Percentiles rank a stretch among this genome's conserved stretches.
These are phyloP conservation scores for Termitomyces sp. DNA, from an alignment of 1,284 basidiomycete species.

Conservation along the genomic window DNA sequence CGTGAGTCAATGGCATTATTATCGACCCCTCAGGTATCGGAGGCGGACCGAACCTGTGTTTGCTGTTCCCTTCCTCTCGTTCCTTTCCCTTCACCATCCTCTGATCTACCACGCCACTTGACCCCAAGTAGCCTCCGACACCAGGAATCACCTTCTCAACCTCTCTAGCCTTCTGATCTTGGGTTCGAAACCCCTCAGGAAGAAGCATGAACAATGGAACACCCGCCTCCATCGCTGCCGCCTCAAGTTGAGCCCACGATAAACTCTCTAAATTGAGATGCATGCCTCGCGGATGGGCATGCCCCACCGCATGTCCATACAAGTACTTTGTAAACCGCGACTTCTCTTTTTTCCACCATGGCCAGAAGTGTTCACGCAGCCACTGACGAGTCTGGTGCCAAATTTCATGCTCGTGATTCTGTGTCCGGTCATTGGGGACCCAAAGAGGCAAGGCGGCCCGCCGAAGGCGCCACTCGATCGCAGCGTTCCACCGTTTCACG, in stretches of 20 bases:
- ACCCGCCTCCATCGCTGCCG: constrained; percentile 59
- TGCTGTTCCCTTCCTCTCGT: neutral
- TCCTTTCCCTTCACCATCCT: constrained; percentile 1
- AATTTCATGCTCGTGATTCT: constrained; percentile 6
- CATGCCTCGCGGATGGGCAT: constrained; percentile 34
- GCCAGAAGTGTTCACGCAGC: constrained; percentile 12
- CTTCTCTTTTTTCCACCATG: constrained; percentile 15
- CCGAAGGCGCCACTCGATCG: constrained; percentile 53
- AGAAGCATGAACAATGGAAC: constrained; percentile 49
- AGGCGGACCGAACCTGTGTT: neutral
- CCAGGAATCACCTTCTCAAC: neutral
- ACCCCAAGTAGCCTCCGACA: neutral
- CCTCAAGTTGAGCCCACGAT: constrained; percentile 44
- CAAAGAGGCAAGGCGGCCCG: constrained; percentile 45
- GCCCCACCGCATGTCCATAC: constrained; percentile 16
- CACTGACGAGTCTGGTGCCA: constrained; percentile 11
- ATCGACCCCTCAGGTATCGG: neutral
- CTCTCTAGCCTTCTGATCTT: constrained; percentile 11
- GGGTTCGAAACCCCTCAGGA: constrained; percentile 29
- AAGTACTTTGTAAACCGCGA: constrained; percentile 3
- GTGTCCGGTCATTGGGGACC: constrained; percentile 32
- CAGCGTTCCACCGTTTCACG: constrained; percentile 48
- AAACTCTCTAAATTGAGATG: constrained; percentile 59
- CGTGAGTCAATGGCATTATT: constrained; percentile 28
- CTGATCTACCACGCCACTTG: neutral